phyloP scores from a whole-genome alignment of 2,329 filamentous ascomycete genomes.

The Torrubiella hemipterigena region DNA sequence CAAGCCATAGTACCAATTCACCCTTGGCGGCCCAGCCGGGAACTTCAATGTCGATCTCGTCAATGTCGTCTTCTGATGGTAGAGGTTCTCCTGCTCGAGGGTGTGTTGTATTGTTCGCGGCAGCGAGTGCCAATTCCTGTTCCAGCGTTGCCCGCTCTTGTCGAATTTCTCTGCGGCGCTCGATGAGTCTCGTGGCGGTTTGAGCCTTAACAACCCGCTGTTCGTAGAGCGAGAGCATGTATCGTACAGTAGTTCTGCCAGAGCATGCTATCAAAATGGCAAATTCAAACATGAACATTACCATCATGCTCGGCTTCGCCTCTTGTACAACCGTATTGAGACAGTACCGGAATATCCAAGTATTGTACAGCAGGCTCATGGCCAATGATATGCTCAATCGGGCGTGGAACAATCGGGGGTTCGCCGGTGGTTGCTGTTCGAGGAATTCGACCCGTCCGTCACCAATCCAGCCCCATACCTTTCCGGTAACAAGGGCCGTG shows the following conservation, averaged over 20 bases:
- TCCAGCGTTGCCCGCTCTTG: slow-evolving; percentile 43
- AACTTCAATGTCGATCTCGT: slow-evolving; percentile 90
- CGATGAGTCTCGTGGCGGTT: slow-evolving; percentile 54
- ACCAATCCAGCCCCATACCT: slow-evolving; percentile 98
- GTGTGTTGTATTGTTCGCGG: no score
- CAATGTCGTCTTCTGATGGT: slow-evolving; percentile 61
- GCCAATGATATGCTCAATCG: slow-evolving; percentile 69
- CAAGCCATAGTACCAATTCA: slow-evolving; percentile 79
- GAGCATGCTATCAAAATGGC: slow-evolving; percentile 75
- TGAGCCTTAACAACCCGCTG: slow-evolving; percentile 64
- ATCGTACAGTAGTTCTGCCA: slow-evolving; percentile 65
- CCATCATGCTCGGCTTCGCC: slow-evolving; percentile 96
- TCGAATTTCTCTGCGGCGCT: slow-evolving; percentile 56
- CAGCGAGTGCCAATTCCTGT: slow-evolving; percentile 38
- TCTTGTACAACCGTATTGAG: slow-evolving; percentile 74
- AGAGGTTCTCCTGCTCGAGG: slow-evolving; percentile 43
- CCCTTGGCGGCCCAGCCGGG: slow-evolving; percentile 95
- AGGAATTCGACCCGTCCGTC: slow-evolving; percentile 88
- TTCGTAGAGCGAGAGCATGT: slow-evolving; percentile 68
- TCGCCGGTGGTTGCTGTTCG: slow-evolving; percentile 87
- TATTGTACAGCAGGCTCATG: slow-evolving; percentile 69
- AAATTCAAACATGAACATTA: slow-evolving; percentile 99
- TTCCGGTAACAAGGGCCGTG: slow-evolving; percentile 78
- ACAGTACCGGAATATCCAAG: slow-evolving; percentile 69
- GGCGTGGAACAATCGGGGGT: slow-evolving; percentile 77